A percentile compares a stretch with the other conserved stretches of the same genome.
Conservation (phyloP, 2,329 filamentous ascomycete genomes). For the Fusarium chuoi region DNA sequence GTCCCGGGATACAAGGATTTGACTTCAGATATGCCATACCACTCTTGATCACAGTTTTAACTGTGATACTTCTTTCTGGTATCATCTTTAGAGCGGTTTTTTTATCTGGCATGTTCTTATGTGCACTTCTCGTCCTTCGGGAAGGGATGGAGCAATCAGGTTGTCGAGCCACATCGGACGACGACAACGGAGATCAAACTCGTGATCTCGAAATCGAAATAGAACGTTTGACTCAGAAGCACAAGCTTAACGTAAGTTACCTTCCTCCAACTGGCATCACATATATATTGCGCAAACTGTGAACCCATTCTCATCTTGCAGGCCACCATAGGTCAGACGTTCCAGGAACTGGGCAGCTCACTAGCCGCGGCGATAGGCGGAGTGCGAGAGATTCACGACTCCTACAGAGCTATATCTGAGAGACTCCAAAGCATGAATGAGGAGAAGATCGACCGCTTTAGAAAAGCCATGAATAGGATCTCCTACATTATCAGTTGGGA, state of each 20-base stretch:
- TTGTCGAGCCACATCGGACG: rapidly evolving
- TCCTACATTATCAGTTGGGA: too few relatives aligned
- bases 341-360: neutral
- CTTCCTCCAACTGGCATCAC: too few relatives aligned
- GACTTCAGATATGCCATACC: neutral
- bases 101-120: neutral
- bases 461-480: rapidly evolving
- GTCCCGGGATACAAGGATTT: neutral
- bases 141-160: neutral
- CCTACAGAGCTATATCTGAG: neutral
- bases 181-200: neutral
- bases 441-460: neutral
- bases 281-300: too few relatives aligned
- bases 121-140: neutral
- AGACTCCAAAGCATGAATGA: neutral
- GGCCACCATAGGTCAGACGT: neutral
- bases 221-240: neutral
- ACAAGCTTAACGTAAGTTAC: neutral
- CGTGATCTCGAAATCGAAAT: neutral
- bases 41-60: neutral
- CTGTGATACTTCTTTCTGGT: neutral
- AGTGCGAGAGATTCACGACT: neutral
- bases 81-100: rapidly evolving
- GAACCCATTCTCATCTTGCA: neutral
- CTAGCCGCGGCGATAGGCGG: neutral